Percentiles rank a stretch among this genome's conserved stretches.
Evolutionary conservation across 768 basidiomycete genomes (phyloP).

Genomic region (Lactarius hatsudake): DNA sequence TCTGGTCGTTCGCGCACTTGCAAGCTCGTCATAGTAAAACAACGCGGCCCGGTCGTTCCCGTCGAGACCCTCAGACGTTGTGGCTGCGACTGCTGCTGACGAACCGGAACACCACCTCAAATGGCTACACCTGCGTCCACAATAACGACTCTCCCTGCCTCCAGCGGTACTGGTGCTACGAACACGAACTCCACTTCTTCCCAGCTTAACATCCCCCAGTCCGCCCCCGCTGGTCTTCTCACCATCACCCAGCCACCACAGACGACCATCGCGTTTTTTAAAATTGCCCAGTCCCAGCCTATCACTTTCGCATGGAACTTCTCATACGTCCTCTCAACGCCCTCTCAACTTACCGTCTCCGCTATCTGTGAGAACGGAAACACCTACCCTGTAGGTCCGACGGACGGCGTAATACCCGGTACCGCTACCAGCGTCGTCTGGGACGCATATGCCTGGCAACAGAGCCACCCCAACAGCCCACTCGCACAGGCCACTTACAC

Average conservation of each 20-base stretch:
- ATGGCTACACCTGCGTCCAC: background rate
- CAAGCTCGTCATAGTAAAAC: background rate
- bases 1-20: background rate
- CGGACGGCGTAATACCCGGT: conserved; percentile 67
- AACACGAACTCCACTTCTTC: background rate
- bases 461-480: conserved; percentile 56
- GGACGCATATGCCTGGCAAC: conserved; percentile 78
- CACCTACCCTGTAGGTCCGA: conserved; percentile 85
- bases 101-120: background rate
- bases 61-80: background rate
- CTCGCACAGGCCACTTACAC: conserved; percentile 77
- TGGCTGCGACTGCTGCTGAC: background rate
- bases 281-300: conserved; percentile 68
- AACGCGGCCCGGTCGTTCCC: background rate
- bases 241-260: conserved; percentile 79
- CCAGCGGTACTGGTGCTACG: background rate
- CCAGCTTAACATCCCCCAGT: conserved; percentile 40
- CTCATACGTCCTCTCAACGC: conserved; percentile 66
- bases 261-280: conserved; percentile 81
- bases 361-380: conserved; percentile 85
- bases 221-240: conserved; percentile 61
- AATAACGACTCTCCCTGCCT: background rate
- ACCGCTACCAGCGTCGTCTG: conserved; percentile 71
- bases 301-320: conserved; percentile 94
- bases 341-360: conserved; percentile 72